phyloP scores from a whole-genome alignment of 1,139 yeast genomes.

The Pichia sp. region DNA sequence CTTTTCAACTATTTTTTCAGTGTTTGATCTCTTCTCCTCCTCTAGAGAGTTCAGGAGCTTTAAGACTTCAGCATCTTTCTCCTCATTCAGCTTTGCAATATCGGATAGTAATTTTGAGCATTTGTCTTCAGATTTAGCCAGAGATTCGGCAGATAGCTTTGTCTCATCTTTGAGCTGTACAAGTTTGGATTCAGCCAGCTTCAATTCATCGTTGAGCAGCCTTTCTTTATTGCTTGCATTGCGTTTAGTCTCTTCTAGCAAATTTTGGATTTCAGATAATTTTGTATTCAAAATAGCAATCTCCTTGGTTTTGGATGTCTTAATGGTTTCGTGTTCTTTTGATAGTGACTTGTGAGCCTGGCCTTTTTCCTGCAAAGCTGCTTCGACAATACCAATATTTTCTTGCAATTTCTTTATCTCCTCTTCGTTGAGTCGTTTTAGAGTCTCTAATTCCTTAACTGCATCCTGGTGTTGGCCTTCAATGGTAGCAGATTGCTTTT shows the following conservation, averaged over 20 bases:
- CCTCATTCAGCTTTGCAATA: too few species aligned
- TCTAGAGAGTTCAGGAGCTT: too few species aligned
- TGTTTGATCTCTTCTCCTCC: not conserved
- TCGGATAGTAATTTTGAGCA: too few species aligned
- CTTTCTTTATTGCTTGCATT: slow-evolving; percentile 1
- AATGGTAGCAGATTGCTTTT: not conserved
- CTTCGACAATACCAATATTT: slow-evolving; percentile 1
- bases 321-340: slow-evolving; percentile 3
- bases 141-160: too few species aligned
- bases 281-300: slow-evolving; percentile 9
- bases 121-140: too few species aligned
- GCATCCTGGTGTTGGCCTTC: not conserved
- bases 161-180: too few species aligned
- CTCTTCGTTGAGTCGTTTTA: slow-evolving; percentile 1
- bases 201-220: slow-evolving; percentile 1
- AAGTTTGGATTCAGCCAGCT: slow-evolving; percentile 1
- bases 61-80: too few species aligned
- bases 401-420: slow-evolving; percentile 4
- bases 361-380: slow-evolving; percentile 1
- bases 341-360: slow-evolving; percentile 1
- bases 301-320: slow-evolving; percentile 11
- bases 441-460: slow-evolving; percentile 1
- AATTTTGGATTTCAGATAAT: not conserved
- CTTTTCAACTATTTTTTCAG: not conserved
- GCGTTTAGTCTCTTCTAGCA: too few species aligned